Base-by-base conservation (phyloP, 2,329 filamentous ascomycete species). In the Huntiella decipiens region DNA sequence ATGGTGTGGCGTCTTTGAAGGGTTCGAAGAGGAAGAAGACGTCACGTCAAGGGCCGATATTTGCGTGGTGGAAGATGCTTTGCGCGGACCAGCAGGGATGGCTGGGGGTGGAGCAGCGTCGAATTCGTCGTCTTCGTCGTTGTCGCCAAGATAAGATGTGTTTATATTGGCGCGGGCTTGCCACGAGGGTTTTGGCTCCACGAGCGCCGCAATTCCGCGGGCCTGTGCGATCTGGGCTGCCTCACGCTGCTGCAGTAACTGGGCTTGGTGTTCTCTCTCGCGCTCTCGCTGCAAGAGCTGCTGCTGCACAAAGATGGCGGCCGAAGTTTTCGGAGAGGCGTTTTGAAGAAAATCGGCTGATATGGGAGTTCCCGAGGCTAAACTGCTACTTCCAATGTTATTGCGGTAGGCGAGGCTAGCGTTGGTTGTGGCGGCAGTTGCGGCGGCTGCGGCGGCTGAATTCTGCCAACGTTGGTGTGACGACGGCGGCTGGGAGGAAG, bases 71-170 rank as follows among this genome's bases (percentile, higher is more conserved):
- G 56, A 51, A 32, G 61, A 55, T 4, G 57, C 53, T 47, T 64
- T 64, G 49, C 85, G 75, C 47, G 87, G 84, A 4, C 87, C 87
- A 42, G 71, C 79, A 32, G 84, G 85, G 33, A 95, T 70, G 22
- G 77, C 87, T 4, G 88, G 88, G 34, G 80, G 88, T 11, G 88
- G 87, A 19, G 86, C 87, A 44, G 85, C 82, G 57, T 91, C 82
- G 61, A 79, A 77, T 54, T 80, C 73, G 22, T 28, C 22, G 22
- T 28, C 22, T 28, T 8, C 7, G 22, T 28, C 22, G 54, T 70
- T 66, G 55, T 71, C 61, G 52, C 52, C 56, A 52, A 70, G 61
- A 52, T 68, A 67, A 48, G 61, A 63, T 52, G 64, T 66, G 48
- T 66, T 60, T 50, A 68, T 66, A 48, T 66, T 61, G 51, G 68